A percentile compares a stretch with the other conserved stretches of the same genome.
These are phyloP conservation scores for Allium sativum DNA, from an alignment of 106 monocot genomes.

Conservation along the genomic window DNA sequence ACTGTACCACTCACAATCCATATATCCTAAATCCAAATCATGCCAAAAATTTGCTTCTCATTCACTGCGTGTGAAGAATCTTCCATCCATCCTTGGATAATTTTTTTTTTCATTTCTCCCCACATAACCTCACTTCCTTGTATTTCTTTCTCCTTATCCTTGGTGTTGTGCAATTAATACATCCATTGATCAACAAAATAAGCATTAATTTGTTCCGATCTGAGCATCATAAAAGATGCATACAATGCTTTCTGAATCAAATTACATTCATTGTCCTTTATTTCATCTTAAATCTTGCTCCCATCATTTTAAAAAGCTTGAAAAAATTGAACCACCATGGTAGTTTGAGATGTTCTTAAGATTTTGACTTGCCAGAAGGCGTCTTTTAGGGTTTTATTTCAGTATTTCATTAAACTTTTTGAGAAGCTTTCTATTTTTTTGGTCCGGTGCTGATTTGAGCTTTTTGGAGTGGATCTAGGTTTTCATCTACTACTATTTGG, in stretches of 20 bases:
- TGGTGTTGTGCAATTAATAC: background rate
- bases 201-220: background rate
- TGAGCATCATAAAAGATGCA: slow-evolving; percentile 22
- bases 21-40: too few species aligned
- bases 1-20: too few species aligned
- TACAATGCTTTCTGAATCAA: slow-evolving; percentile 14
- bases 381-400: background rate
- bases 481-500: background rate
- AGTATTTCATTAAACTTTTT: background rate
- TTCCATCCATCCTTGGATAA: background rate
- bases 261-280: slow-evolving; percentile 6
- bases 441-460: background rate
- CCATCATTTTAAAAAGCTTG: slow-evolving; percentile 43
- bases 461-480: slow-evolving; percentile 6
- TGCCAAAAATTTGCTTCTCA: too few species aligned
- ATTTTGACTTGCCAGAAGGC: background rate
- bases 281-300: slow-evolving; percentile 28
- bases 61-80: too few species aligned
- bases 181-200: background rate
- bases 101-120: background rate
- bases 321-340: slow-evolving; percentile 40
- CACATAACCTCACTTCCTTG: background rate
- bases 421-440: background rate
- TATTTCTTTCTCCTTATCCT: background rate
- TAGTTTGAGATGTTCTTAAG: slow-evolving; percentile 14